phyloP scores from a whole-genome alignment of 306 rosid genomes.

The Prunus mume region DNA sequence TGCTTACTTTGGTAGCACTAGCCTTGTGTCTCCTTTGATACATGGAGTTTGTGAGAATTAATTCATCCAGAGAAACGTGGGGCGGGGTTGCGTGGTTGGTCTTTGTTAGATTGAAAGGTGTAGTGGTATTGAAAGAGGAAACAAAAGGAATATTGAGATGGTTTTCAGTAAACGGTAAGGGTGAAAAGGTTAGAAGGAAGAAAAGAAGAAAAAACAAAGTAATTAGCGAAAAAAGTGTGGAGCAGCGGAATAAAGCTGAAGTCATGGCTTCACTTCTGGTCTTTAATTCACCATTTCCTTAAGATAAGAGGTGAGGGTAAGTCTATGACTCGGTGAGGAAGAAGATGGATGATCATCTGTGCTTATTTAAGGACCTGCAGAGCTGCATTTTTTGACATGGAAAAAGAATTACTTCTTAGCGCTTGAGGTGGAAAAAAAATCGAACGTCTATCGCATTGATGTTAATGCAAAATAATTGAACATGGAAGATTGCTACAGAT shows the following conservation, averaged over 20 bases:
- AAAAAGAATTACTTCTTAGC: background rate
- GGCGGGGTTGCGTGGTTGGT: constrained; percentile 9
- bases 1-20: constrained; percentile 12
- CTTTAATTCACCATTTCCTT: background rate
- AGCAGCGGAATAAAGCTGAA: constrained; percentile 7
- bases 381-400: background rate
- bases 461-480: background rate
- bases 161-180: background rate
- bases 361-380: background rate
- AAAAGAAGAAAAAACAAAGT: constrained; percentile 11
- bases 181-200: background rate
- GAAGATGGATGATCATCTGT: background rate
- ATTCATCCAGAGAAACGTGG: background rate
- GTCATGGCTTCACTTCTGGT: constrained; percentile 14
- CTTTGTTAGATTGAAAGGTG: background rate
- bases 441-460: background rate
- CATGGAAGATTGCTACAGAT: background rate
- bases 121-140: constrained; percentile 9
- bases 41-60: constrained; percentile 2
- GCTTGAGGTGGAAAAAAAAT: background rate
- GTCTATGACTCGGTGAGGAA: background rate
- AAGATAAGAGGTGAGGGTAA: background rate
- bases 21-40: background rate
- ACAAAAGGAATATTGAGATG: background rate
- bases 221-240: background rate